Percentiles rank a stretch among this genome's conserved stretches.
phyloP scores from a whole-genome alignment of 2,329 filamentous ascomycete genomes.

The Teratosphaeria zuluensis region DNA sequence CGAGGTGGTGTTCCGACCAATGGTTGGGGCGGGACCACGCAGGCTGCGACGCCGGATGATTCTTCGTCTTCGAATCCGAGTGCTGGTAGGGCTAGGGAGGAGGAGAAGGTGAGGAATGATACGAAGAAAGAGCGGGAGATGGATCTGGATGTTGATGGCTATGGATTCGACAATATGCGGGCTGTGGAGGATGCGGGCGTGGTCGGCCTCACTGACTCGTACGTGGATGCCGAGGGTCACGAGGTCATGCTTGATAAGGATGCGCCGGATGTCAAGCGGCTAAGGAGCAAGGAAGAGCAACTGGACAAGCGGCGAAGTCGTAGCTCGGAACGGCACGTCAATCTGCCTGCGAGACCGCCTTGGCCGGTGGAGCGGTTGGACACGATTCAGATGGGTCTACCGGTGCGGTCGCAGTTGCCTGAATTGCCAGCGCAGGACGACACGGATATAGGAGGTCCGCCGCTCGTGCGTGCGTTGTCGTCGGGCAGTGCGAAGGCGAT shows the following conservation, averaged over 20 bases:
- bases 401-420: slow-evolving; percentile 59
- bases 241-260: slow-evolving; percentile 63
- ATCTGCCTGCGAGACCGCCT: slow-evolving; percentile 21
- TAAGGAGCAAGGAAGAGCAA: slow-evolving; percentile 23
- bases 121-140: slow-evolving; percentile 32
- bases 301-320: slow-evolving; percentile 22
- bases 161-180: slow-evolving; percentile 64
- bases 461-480: slow-evolving; percentile 46
- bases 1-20: slow-evolving; percentile 7
- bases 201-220: slow-evolving; percentile 33
- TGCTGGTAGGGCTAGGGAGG: background rate
- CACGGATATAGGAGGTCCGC: slow-evolving; percentile 70
- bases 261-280: slow-evolving; percentile 54
- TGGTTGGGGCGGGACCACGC: slow-evolving; percentile 10
- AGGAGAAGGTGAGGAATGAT: slow-evolving; percentile 3
- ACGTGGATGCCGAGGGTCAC: slow-evolving; percentile 47
- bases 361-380: slow-evolving; percentile 42
- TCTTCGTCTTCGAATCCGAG: slow-evolving; percentile 6
- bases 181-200: slow-evolving; percentile 27
- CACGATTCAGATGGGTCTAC: slow-evolving; percentile 58
- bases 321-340: slow-evolving; percentile 22
- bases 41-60: background rate
- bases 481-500: slow-evolving; percentile 39
- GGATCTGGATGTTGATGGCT: slow-evolving; percentile 66
- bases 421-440: slow-evolving; percentile 63